Evolutionary conservation across 768 basidiomycete genomes (phyloP).

Genomic region (Rossbeevera mucosa): DNA sequence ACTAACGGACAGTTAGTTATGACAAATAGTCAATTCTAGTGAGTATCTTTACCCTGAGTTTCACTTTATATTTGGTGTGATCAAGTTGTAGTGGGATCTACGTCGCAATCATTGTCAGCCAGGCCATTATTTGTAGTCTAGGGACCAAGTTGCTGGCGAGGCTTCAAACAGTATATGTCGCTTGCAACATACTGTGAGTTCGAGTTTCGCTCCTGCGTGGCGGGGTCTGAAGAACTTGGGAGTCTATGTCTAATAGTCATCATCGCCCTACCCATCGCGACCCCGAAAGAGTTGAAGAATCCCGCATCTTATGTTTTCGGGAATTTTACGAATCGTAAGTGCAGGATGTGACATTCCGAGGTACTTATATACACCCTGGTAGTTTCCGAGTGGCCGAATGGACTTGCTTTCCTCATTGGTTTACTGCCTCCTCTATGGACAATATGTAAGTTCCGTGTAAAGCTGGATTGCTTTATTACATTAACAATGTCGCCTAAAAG

Average conservation of each 20-base stretch:
- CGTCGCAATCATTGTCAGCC: slow-evolving; percentile 51
- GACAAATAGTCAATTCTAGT: slow-evolving; percentile 42
- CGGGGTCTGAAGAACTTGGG: background rate
- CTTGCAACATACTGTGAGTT: slow-evolving; percentile 36
- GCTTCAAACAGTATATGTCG: slow-evolving; percentile 51
- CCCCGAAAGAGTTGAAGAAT: slow-evolving; percentile 57
- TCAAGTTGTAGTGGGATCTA: slow-evolving; percentile 53
- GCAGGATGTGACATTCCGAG: background rate
- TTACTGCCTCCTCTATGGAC: slow-evolving; percentile 46
- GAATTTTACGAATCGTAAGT: slow-evolving; percentile 52
- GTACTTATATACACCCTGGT: background rate
- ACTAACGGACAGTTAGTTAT: slow-evolving; percentile 31
- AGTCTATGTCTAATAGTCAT: slow-evolving; percentile 28
- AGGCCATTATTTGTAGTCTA: slow-evolving; percentile 60
- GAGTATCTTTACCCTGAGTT: slow-evolving; percentile 31
- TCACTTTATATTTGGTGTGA: slow-evolving; percentile 34
- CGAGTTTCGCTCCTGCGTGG: background rate
- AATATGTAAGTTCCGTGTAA: slow-evolving; percentile 26
- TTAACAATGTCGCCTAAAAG: slow-evolving; percentile 11
- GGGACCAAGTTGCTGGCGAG: slow-evolving; percentile 61
- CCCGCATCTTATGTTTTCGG: slow-evolving; percentile 55
- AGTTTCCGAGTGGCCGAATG: slow-evolving; percentile 42
- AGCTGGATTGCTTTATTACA: slow-evolving; percentile 36
- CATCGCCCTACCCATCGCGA: slow-evolving; percentile 59
- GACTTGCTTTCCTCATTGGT: slow-evolving; percentile 42